Evolutionary conservation across 768 basidiomycete species (phyloP).

Genomic region (Suillus tomentosus): DNA sequence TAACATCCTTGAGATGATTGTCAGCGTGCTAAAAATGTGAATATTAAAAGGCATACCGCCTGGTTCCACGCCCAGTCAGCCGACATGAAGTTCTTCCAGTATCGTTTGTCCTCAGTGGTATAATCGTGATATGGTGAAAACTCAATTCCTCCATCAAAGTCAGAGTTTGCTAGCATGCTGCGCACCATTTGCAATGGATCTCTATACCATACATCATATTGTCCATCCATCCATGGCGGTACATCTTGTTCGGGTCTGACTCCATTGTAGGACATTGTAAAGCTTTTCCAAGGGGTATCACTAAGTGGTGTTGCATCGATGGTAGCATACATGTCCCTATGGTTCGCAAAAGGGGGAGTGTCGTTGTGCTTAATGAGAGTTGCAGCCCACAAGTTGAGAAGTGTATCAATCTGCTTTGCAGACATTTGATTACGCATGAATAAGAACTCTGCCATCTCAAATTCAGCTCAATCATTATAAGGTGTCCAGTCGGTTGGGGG

Average conservation of each 20-base stretch:
- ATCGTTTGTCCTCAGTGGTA: not conserved
- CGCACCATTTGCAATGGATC: conserved; percentile 19
- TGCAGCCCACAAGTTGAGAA: conserved; percentile 24
- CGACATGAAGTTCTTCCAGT: conserved; percentile 16
- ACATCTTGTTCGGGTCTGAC: conserved; percentile 14
- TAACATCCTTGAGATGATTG: conserved; percentile 7
- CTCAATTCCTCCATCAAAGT: conserved; percentile 24
- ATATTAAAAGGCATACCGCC: conserved; percentile 10
- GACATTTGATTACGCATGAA: conserved; percentile 24
- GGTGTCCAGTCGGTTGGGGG: conserved; percentile 23
- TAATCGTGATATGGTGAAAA: conserved; percentile 18
- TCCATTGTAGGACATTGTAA: conserved; percentile 20
- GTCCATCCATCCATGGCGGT: conserved; percentile 27
- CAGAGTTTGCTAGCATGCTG: conserved; percentile 24
- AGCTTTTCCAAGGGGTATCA: conserved; percentile 31
- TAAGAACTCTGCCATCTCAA: conserved; percentile 25
- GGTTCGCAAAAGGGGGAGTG: conserved; percentile 23
- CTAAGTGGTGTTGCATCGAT: conserved; percentile 31
- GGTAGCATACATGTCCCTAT: conserved; percentile 22
- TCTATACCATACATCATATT: conserved; percentile 31
- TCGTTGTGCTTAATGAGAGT: conserved; percentile 6
- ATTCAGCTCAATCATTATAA: conserved; percentile 18
- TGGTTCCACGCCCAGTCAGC: conserved; percentile 19
- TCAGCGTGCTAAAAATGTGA: conserved; percentile 6
- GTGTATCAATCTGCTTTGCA: conserved; percentile 20